Evolutionary conservation across 2,329 filamentous ascomycete species (phyloP).

Genomic region (Stagonosporopsis chrysanthemi): DNA sequence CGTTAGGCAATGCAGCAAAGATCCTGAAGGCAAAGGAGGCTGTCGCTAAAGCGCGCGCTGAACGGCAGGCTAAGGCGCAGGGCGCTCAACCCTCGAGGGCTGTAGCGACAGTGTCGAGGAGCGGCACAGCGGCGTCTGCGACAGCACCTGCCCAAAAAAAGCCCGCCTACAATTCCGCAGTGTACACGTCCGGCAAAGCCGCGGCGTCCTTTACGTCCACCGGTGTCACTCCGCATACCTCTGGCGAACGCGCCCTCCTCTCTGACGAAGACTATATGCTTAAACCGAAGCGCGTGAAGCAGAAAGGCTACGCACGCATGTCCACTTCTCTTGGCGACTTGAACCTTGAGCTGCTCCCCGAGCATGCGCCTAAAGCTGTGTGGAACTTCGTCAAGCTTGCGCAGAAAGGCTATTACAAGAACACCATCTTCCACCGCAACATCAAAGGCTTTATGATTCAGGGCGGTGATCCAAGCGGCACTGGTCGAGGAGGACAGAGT

Average conservation of each 20-base stretch:
- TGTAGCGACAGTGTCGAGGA: slow-evolving; percentile 30
- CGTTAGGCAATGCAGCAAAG: slow-evolving; percentile 81
- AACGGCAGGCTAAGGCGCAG: slow-evolving; percentile 61
- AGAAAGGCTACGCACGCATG: slow-evolving; percentile 89
- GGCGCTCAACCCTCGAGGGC: slow-evolving; percentile 29
- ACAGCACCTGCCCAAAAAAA: slow-evolving; percentile 43
- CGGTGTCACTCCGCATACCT: slow-evolving; percentile 89
- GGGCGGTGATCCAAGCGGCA: slow-evolving; percentile 91
- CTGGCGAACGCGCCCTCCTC: slow-evolving; percentile 82
- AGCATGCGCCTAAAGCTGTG: slow-evolving; percentile 89
- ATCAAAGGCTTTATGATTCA: slow-evolving; percentile 98
- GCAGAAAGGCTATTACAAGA: slow-evolving; percentile 88
- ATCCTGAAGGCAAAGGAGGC: slow-evolving; percentile 91
- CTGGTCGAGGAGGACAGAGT: slow-evolving; percentile 85
- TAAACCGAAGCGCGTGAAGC: slow-evolving; percentile 85
- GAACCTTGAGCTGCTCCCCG: slow-evolving; percentile 88
- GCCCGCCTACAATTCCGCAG: slow-evolving; percentile 76
- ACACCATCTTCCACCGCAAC: slow-evolving; percentile 87
- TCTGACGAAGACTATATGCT: slow-evolving; percentile 98
- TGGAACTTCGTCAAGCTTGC: slow-evolving; percentile 95
- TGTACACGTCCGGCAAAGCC: slow-evolving; percentile 87
- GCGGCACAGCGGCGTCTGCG: slow-evolving; percentile 37
- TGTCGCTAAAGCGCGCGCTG: slow-evolving; percentile 85
- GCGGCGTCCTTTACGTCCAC: slow-evolving; percentile 96
- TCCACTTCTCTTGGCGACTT: slow-evolving; percentile 85